Evolutionary conservation across 208 protist species (phyloP).

Genomic region (Trypanosoma lewisi): DNA sequence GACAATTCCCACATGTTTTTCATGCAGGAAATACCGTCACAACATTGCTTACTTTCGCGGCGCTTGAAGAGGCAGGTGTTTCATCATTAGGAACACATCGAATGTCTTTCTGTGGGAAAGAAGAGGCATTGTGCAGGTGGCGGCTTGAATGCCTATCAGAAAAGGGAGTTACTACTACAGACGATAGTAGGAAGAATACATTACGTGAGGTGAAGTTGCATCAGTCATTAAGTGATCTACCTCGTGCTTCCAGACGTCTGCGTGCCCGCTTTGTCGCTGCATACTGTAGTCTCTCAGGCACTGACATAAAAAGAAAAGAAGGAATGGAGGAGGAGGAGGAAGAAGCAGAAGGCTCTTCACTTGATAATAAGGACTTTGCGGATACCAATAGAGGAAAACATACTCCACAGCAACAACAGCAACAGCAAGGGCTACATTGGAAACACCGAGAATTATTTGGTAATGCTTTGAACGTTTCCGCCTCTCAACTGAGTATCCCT

Average conservation of each 20-base stretch:
- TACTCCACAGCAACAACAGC: background rate
- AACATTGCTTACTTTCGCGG: slow-evolving; percentile 38
- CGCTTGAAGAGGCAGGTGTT: slow-evolving; percentile 37
- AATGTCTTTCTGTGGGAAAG: slow-evolving; percentile 29
- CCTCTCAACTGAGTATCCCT: slow-evolving; percentile 22
- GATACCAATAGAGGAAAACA: background rate
- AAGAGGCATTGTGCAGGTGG: slow-evolving; percentile 25
- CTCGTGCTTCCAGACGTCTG: slow-evolving; percentile 19
- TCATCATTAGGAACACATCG: slow-evolving; percentile 26
- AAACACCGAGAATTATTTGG: slow-evolving; percentile 27
- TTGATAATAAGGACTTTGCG: background rate
- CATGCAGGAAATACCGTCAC: slow-evolving; percentile 43
- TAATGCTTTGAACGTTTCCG: slow-evolving; percentile 10
- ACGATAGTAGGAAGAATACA: background rate
- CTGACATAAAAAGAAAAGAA: background rate
- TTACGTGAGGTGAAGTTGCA: background rate
- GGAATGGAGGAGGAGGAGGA: too few species aligned
- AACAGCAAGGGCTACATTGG: slow-evolving; percentile 6
- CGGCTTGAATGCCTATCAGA: slow-evolving; percentile 21
- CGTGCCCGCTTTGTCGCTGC: slow-evolving; percentile 22
- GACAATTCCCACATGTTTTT: slow-evolving; percentile 56
- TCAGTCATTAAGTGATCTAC: slow-evolving; percentile 10
- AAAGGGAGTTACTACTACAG: background rate
- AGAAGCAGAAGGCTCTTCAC: too few species aligned
- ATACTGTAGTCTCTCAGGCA: slow-evolving; percentile 11